Evolutionary conservation across 441 rosid genomes (phyloP), one percentile per base, ranked within the genome.

Genomic region (Capsella rubella): DNA sequence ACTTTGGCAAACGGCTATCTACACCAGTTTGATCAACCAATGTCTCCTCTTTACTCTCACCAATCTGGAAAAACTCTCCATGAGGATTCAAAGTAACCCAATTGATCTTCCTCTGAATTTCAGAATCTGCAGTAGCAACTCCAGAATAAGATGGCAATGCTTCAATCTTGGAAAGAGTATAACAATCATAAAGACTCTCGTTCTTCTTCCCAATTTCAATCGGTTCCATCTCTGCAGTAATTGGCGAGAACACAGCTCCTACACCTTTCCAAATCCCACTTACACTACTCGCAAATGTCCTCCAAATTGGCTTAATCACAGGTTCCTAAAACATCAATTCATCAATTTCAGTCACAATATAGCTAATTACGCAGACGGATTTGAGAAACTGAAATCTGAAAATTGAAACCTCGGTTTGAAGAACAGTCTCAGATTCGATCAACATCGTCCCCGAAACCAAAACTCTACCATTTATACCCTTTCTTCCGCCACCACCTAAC

Each of bases 241-340:
- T 86, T 8, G 97, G 92, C 2, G 97, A 94, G 76, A 92, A 92
- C 34, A 88, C 91, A 10, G 97, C 99, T 73, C 97, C 97, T 29
- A 89, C 94, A 12, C 97, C 97, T 70, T 94, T 90, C 99, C 99
- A 94, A 80, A 89, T 87, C 81, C 97, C 99, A 76, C 96, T 88
- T 7, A 94, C 88, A 81, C 97, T 94, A 70, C 97, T 94, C 25
- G 89, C 81, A 85, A 92, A 94, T 60, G 99, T 94, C 67, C 79
- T 84, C 99, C 97, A 90, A 3, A 63, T 34, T 34, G 97, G 97
- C 78, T 79, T 88, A 65, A 94, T 94, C 56, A 94, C 96, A 45
- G 97, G 97, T 64, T 94, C 99, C 99, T 92, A 42, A 40, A 0
- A 45, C 39, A n/a, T 6, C n/a, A 60, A 6, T 3, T 14, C 39